A percentile compares a stretch with the other conserved stretches of the same genome.
phyloP scores from a whole-genome alignment of 2,329 filamentous ascomycete species.

The Penicillium paneum region DNA sequence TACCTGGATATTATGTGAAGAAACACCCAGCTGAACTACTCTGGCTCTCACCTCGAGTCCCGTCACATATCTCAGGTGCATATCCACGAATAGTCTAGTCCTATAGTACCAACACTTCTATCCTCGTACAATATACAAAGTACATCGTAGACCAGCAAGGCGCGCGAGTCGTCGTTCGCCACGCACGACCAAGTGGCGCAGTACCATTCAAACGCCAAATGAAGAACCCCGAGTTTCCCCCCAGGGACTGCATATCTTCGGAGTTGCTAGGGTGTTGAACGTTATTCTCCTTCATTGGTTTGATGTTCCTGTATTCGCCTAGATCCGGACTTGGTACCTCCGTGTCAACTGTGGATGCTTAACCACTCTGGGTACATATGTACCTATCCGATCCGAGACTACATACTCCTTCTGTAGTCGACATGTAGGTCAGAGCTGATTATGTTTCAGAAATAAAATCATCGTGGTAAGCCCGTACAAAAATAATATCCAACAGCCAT shows the following conservation, averaged over 20 bases:
- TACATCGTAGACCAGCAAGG: not conserved
- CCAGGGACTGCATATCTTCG: constrained; percentile 1
- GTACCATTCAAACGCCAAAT: not conserved
- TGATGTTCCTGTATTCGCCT: not conserved
- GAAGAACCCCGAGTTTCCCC: not conserved
- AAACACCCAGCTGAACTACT: not conserved
- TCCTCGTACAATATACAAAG: not conserved
- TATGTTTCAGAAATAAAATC: not conserved
- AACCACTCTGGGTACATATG: not conserved
- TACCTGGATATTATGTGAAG: not conserved
- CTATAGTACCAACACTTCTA: not conserved
- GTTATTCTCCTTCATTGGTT: not conserved
- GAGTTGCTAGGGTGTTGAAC: not conserved
- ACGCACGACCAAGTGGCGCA: constrained; percentile 9
- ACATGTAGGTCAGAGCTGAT: not conserved
- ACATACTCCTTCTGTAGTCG: not conserved
- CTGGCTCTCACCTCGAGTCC: not conserved
- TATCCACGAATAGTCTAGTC: not conserved
- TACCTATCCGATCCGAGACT: not conserved
- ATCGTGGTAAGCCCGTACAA: not conserved
- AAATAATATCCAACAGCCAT: not conserved
- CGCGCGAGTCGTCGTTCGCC: constrained; percentile 1
- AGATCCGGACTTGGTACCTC: not conserved
- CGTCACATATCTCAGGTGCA: not conserved
- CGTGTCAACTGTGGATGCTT: not conserved